These are phyloP conservation scores for Brassica rapa DNA, from an alignment of 345 rosid genomes.

Conservation along the genomic window DNA sequence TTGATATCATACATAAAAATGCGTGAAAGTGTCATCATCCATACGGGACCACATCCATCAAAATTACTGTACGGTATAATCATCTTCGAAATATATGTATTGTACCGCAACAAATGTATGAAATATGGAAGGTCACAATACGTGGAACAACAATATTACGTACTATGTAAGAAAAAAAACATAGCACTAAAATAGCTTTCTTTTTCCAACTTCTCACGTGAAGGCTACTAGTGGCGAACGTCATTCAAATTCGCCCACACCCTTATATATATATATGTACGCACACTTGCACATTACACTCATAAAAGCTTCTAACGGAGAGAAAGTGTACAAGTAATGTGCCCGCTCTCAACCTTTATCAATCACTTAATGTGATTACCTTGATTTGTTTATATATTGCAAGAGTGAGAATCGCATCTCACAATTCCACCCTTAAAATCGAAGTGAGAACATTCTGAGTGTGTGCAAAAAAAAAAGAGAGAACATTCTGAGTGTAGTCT, in stretches of 20 bases:
- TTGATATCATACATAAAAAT: background rate
- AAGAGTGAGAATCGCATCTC: slow-evolving; percentile 10
- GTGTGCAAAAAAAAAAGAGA: background rate
- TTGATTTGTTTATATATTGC: slow-evolving; percentile 15
- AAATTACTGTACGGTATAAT: background rate
- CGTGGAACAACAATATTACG: slow-evolving; percentile 3
- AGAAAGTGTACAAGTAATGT: slow-evolving; percentile 12
- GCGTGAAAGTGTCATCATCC: background rate
- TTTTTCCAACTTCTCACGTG: slow-evolving; percentile 33
- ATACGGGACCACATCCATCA: background rate
- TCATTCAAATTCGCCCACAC: slow-evolving; percentile 31
- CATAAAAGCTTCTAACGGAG: background rate
- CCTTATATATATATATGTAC: slow-evolving; percentile 6
- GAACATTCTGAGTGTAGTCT: slow-evolving; percentile 18
- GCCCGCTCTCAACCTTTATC: slow-evolving; percentile 21
- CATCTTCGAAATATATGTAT: background rate
- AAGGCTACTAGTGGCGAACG: slow-evolving; percentile 26
- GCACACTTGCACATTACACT: slow-evolving; percentile 4
- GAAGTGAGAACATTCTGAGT: slow-evolving; percentile 26
- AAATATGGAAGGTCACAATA: slow-evolving; percentile 9
- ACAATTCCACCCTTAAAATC: slow-evolving; percentile 11
- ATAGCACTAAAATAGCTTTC: slow-evolving; percentile 9
- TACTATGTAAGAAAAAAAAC: background rate
- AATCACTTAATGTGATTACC: slow-evolving; percentile 20
- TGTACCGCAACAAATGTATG: slow-evolving; percentile 12